phyloP scores from a whole-genome alignment of 352 stramenopile species.

The Plasmopara muralis region DNA sequence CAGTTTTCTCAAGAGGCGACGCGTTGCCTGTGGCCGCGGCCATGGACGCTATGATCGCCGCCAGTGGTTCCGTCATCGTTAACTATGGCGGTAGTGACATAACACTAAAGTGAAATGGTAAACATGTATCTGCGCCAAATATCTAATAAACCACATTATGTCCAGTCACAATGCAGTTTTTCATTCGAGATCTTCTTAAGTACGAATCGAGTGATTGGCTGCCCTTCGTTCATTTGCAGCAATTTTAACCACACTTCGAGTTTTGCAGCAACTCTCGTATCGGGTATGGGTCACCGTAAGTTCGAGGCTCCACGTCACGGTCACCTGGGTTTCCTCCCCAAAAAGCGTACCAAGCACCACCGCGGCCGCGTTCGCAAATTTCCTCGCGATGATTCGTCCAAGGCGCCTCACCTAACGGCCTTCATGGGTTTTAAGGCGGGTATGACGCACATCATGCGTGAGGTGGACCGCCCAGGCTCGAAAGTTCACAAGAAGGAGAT shows the following conservation, averaged over 20 bases:
- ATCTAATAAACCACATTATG: no score
- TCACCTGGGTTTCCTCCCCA: slow-evolving; percentile 98
- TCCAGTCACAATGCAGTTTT: no score
- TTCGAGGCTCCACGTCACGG: slow-evolving; percentile 96
- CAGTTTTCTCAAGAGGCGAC: not conserved
- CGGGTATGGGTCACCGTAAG: slow-evolving; percentile 96
- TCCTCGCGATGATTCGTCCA: slow-evolving; percentile 95
- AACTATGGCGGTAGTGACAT: slow-evolving; percentile 2
- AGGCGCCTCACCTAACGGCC: slow-evolving; percentile 96
- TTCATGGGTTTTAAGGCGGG: slow-evolving; percentile 99
- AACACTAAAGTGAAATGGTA: slow-evolving; percentile 3
- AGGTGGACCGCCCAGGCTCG: slow-evolving; percentile 97
- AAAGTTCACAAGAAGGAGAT: slow-evolving; percentile 99
- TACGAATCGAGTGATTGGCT: slow-evolving; percentile 27
- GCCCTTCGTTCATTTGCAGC: not conserved
- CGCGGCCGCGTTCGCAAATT: slow-evolving; percentile 98
- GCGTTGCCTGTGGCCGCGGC: slow-evolving; percentile 65
- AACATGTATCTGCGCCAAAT: not conserved
- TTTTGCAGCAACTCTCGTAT: slow-evolving; percentile 80
- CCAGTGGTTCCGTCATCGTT: slow-evolving; percentile 39
- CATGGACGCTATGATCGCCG: slow-evolving; percentile 80
- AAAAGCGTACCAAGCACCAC: slow-evolving; percentile 99
- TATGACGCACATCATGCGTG: slow-evolving; percentile 99
- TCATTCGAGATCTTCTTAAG: slow-evolving; percentile 1
- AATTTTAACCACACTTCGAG: slow-evolving; percentile 42